Conservation (phyloP, 106 monocot genomes). For the Hemerocallis citrina region DNA sequence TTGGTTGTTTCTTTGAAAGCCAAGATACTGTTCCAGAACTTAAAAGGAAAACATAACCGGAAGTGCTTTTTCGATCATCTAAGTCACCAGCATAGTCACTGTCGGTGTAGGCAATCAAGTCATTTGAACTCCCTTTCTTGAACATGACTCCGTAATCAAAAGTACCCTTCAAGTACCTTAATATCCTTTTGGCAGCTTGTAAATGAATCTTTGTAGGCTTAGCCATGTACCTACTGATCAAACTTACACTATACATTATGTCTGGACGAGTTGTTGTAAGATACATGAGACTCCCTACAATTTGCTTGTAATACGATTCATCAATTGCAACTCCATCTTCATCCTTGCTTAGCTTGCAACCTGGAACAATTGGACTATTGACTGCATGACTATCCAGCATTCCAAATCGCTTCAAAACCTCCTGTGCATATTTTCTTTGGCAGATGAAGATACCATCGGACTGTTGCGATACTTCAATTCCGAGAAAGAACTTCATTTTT, state of each 20-base stretch:
- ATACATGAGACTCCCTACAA: slow-evolving; percentile 21
- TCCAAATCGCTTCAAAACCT: neutral
- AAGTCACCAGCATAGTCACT: slow-evolving; percentile 1
- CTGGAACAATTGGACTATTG: neutral
- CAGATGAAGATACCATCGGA: slow-evolving; percentile 7
- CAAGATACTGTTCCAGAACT: neutral
- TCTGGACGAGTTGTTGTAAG: slow-evolving; percentile 18
- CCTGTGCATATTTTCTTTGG: slow-evolving; percentile 5
- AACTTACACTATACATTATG: neutral
- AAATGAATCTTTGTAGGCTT: neutral
- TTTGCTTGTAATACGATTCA: neutral
- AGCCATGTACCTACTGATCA: neutral
- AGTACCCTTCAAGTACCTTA: slow-evolving; percentile 12
- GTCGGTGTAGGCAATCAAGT: slow-evolving; percentile 9
- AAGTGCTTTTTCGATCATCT: slow-evolving; percentile 8
- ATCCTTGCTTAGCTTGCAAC: neutral
- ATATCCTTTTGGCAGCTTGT: slow-evolving; percentile 7
- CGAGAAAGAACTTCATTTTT: neutral
- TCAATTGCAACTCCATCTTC: too few species aligned
- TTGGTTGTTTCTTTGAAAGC: slow-evolving; percentile 6
- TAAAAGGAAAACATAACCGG: slow-evolving; percentile 7
- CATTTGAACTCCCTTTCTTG: neutral
- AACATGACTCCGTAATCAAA: slow-evolving; percentile 2
- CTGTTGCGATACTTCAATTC: neutral
- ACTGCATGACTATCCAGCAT: slow-evolving; percentile 12